A percentile compares a stretch with the other conserved stretches of the same genome.
These are phyloP conservation scores for Galeopsis tetrahit DNA, from an alignment of 257 asterid genomes.

Conservation along the genomic window DNA sequence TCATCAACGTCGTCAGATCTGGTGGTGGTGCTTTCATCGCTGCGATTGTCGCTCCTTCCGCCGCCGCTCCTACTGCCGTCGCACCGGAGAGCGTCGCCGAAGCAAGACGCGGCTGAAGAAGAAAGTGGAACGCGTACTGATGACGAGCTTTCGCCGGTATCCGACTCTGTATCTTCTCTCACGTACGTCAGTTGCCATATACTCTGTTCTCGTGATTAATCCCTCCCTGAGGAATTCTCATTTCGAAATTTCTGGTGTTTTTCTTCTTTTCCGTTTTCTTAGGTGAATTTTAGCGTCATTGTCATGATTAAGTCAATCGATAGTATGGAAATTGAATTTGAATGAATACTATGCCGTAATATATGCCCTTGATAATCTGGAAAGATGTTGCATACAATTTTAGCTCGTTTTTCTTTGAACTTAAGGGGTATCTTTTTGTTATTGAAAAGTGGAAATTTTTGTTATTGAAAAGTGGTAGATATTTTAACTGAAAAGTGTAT, in stretches of 20 bases:
- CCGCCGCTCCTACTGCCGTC: no score
- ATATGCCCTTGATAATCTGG: neutral
- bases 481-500: no score
- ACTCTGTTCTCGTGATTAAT: neutral
- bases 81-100: no score
- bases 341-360: neutral
- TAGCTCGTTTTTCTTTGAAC: neutral
- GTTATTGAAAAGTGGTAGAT: no score
- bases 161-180: conserved; percentile 42
- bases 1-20: no score
- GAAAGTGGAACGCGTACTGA: conserved; percentile 37
- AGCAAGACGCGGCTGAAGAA: conserved; percentile 30
- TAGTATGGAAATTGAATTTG: neutral
- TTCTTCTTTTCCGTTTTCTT: neutral
- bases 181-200: conserved; percentile 42
- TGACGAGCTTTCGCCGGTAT: conserved; percentile 32
- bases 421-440: no score
- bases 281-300: neutral
- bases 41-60: no score
- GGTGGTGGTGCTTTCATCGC: no score
- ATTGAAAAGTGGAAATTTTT: no score
- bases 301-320: neutral
- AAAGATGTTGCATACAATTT: neutral
- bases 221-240: neutral
- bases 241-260: neutral